phyloP scores from a whole-genome alignment of 345 rosid genomes.

The Rhodamnia rubescens region DNA sequence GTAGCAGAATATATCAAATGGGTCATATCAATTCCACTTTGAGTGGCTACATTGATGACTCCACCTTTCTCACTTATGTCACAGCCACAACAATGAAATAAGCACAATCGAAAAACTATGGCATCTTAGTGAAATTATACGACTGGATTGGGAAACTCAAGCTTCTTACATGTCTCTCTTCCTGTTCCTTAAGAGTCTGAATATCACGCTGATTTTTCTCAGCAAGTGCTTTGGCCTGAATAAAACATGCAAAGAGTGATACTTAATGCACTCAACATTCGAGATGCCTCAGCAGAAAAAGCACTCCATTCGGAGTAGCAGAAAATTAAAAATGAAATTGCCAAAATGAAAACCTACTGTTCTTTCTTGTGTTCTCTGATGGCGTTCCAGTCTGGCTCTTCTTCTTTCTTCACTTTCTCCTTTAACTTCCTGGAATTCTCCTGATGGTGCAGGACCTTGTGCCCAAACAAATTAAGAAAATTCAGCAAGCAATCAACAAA shows the following conservation, averaged over 20 bases:
- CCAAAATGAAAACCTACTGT: conserved; percentile 14
- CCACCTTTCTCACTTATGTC: background rate
- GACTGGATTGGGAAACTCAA: background rate
- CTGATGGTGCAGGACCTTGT: conserved; percentile 19
- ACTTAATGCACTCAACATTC: background rate
- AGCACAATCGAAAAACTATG: background rate
- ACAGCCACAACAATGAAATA: background rate
- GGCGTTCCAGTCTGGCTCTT: conserved; percentile 35
- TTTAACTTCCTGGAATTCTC: conserved; percentile 30
- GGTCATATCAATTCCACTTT: background rate
- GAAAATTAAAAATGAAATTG: background rate
- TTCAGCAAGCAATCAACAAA: background rate
- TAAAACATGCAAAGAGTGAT: background rate
- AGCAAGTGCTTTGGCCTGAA: conserved; percentile 38
- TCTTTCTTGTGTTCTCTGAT: conserved; percentile 37
- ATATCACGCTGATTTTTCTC: conserved; percentile 45
- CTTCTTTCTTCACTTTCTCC: conserved; percentile 37
- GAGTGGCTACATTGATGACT: background rate
- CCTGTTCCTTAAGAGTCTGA: conserved; percentile 35
- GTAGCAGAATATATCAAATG: background rate
- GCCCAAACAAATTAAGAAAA: background rate
- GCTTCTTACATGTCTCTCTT: conserved; percentile 39
- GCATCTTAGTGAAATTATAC: background rate
- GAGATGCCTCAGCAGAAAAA: background rate
- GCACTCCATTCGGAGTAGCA: background rate